Evolutionary conservation across 2,329 filamentous ascomycete genomes (phyloP).

Genomic region (Chrysoporthe cubensis): DNA sequence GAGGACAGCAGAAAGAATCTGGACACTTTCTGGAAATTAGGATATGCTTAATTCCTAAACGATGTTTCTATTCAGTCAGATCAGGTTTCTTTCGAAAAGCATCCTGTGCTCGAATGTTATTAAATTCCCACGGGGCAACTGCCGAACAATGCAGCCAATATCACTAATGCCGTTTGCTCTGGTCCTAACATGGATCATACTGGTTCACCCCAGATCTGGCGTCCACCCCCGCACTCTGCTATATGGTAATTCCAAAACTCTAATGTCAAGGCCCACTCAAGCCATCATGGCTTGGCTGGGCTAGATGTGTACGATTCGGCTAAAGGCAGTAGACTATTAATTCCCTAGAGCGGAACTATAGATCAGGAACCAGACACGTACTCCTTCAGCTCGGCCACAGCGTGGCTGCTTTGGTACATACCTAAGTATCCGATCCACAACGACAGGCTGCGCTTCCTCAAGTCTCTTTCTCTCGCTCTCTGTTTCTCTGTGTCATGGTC

Average conservation of each 20-base stretch:
- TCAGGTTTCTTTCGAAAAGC: no score
- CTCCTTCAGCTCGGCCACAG: no score
- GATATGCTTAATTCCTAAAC: conserved; percentile 44
- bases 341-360: not conserved
- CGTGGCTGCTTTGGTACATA: no score
- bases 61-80: no score
- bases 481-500: no score
- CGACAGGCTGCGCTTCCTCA: no score
- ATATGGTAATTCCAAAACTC: no score
- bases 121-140: not conserved
- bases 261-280: not conserved
- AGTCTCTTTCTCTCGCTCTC: no score
- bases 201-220: conserved; percentile 1
- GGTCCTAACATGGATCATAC: conserved; percentile 9
- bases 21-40: conserved; percentile 51
- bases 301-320: not conserved
- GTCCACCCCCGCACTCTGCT: not conserved
- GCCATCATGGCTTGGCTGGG: not conserved
- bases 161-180: not conserved
- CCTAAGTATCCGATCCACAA: no score
- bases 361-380: no score
- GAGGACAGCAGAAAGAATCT: conserved; percentile 52
- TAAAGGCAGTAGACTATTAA: not conserved
- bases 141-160: not conserved
- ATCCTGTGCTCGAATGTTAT: not conserved